Evolutionary conservation across 2,329 filamentous ascomycete species (phyloP).

Genomic region (Pseudogymnoascus pannorum): DNA sequence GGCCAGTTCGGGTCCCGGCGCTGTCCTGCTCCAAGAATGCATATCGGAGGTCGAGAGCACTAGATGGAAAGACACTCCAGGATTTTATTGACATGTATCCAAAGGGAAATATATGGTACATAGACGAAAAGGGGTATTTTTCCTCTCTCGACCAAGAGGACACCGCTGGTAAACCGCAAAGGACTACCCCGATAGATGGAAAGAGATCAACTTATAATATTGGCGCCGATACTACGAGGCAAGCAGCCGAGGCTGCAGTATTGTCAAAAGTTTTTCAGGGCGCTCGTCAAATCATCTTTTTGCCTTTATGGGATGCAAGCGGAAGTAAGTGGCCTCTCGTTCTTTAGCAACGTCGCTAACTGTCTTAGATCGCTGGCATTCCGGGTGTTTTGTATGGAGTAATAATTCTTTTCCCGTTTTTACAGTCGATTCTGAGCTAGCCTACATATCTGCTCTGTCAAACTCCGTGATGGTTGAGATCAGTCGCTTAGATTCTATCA

Average conservation of each 20-base stretch:
- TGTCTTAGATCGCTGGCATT: constrained; percentile 22
- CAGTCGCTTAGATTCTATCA: constrained; percentile 23
- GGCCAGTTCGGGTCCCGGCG: constrained; percentile 22
- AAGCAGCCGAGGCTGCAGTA: constrained; percentile 22
- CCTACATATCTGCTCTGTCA: constrained; percentile 22
- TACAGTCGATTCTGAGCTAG: constrained; percentile 22
- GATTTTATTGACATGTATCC: constrained; percentile 23
- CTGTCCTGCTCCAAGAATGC: constrained; percentile 20
- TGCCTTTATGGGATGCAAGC: constrained; percentile 27
- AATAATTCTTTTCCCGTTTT: constrained; percentile 20
- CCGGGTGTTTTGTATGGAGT: constrained; percentile 24
- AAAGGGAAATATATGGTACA: constrained; percentile 27
- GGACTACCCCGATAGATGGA: background rate
- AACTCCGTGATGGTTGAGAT: constrained; percentile 25
- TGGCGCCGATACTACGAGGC: constrained; percentile 12
- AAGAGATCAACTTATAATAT: background rate
- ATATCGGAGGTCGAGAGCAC: constrained; percentile 16
- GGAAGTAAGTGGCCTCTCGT: constrained; percentile 17
- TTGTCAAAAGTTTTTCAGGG: constrained; percentile 23
- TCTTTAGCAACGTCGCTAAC: background rate
- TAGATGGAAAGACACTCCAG: constrained; percentile 23
- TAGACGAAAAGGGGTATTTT: constrained; percentile 26
- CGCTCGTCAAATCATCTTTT: constrained; percentile 26
- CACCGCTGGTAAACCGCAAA: constrained; percentile 7
- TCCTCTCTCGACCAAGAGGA: constrained; percentile 24